A percentile compares a stretch with the other conserved stretches of the same genome.
phyloP scores from a whole-genome alignment of 2,329 filamentous ascomycete genomes.

The Colletotrichum nymphaeae region DNA sequence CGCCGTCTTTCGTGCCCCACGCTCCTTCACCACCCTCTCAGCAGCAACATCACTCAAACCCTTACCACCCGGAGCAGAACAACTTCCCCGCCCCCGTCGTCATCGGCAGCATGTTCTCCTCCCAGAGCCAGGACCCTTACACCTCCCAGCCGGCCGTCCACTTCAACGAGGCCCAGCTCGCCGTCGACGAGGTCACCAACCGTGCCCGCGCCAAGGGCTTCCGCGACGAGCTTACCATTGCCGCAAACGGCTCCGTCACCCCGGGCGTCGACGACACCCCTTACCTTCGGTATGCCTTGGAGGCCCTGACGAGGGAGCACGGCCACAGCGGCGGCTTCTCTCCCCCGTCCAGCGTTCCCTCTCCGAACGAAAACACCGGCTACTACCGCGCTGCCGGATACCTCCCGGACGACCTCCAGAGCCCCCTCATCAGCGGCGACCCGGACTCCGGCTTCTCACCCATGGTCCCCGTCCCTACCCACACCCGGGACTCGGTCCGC shows the following conservation, averaged over 20 bases:
- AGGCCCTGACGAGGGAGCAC: conserved; percentile 83
- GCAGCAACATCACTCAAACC: conserved; percentile 43
- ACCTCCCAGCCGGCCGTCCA: conserved; percentile 45
- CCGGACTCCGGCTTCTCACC: conserved; percentile 24
- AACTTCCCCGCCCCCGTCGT: conserved; percentile 28
- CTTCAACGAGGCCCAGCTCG: conserved; percentile 52
- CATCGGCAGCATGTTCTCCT: conserved; percentile 25
- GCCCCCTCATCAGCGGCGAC: conserved; percentile 25
- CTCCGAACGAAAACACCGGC: conserved; percentile 45
- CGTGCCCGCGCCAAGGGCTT: conserved; percentile 46
- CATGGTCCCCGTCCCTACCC: conserved; percentile 6
- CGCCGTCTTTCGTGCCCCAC: conserved; percentile 48
- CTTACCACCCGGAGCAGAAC: conserved; percentile 9
- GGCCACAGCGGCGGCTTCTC: conserved; percentile 64
- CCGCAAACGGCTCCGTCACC: conserved; percentile 66
- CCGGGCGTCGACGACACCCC: conserved; percentile 87
- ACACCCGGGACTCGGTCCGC: conserved; percentile 23
- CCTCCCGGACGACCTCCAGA: conserved; percentile 43
- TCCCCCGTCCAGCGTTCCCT: conserved; percentile 51
- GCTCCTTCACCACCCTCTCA: conserved; percentile 53
- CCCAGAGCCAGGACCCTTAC: conserved; percentile 52
- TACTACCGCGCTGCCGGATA: conserved; percentile 43
- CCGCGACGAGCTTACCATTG: conserved; percentile 63
- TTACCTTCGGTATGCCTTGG: conserved; percentile 90
- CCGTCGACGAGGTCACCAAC: conserved; percentile 40